phyloP scores from a whole-genome alignment of 139 green algal species.

The Asterochloris sp. region DNA sequence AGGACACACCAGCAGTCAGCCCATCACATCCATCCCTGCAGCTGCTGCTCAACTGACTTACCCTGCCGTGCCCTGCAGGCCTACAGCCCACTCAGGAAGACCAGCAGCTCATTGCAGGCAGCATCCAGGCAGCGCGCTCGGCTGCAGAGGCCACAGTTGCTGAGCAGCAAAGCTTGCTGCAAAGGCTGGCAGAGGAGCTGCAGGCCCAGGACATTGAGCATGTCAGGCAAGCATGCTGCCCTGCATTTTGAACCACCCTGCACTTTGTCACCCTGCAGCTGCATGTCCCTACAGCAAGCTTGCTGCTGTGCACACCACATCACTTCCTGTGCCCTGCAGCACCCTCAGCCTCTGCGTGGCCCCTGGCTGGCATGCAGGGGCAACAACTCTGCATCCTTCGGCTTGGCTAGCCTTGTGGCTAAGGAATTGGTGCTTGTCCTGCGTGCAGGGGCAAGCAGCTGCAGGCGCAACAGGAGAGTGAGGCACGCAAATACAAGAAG shows the following conservation, averaged over 20 bases:
- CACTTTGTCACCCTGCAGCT: neutral
- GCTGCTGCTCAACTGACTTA: too few species aligned
- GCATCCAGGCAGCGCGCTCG: neutral
- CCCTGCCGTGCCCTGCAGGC: neutral
- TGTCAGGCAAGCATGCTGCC: constrained; percentile 7
- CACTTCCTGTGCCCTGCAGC: too few species aligned
- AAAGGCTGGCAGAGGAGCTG: constrained; percentile 2
- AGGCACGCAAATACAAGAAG: constrained; percentile 12
- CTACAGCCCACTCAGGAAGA: constrained; percentile 4
- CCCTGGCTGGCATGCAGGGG: too few species aligned
- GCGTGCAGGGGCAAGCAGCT: neutral
- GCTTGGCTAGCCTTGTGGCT: too few species aligned
- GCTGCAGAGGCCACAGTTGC: neutral
- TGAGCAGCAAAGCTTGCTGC: neutral
- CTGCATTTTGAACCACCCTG: neutral
- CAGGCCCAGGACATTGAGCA: constrained; percentile 4
- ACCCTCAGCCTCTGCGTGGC: neutral
- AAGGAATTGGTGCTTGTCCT: neutral
- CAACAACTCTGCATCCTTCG: too few species aligned
- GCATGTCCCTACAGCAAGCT: neutral
- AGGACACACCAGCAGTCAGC: too few species aligned
- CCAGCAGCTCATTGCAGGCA: neutral
- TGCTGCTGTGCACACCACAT: neutral
- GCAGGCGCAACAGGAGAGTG: constrained; percentile 6
- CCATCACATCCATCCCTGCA: too few species aligned